These are phyloP conservation scores for Apophysomyces elegans DNA, from an alignment of 371 early-diverging fungal species.

Conservation along the genomic window DNA sequence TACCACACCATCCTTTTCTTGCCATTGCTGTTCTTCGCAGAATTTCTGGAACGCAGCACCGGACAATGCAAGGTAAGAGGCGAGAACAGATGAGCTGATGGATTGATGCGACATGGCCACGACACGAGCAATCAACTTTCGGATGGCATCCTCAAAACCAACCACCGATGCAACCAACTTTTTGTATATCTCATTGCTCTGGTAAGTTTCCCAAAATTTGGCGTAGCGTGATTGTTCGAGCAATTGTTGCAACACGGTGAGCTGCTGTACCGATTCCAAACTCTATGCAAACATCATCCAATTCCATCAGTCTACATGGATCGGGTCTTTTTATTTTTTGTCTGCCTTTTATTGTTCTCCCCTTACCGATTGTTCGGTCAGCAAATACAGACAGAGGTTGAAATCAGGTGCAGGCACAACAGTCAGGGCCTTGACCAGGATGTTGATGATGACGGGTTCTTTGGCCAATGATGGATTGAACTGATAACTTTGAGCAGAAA, in stretches of 20 bases:
- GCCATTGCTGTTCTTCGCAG: constrained; percentile 71
- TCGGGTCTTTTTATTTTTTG: no score
- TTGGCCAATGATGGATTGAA: constrained; percentile 85
- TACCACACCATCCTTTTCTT: constrained; percentile 62
- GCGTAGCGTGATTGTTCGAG: constrained; percentile 81
- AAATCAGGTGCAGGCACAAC: constrained; percentile 89
- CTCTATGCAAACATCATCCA: constrained; percentile 25
- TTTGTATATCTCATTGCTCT: constrained; percentile 52
- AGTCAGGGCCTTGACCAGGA: constrained; percentile 83
- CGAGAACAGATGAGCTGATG: constrained; percentile 60
- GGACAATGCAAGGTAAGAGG: constrained; percentile 70
- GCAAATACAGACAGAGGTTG: constrained; percentile 84
- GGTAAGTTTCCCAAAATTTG: constrained; percentile 77
- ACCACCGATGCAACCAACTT: constrained; percentile 66
- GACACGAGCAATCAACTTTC: constrained; percentile 72
- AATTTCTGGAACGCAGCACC: constrained; percentile 69
- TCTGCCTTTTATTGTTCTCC: background rate
- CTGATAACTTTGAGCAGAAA: constrained; percentile 65
- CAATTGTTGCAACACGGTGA: constrained; percentile 76
- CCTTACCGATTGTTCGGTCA: constrained; percentile 74
- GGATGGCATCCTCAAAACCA: constrained; percentile 78
- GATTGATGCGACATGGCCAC: constrained; percentile 84
- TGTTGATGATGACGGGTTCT: constrained; percentile 69
- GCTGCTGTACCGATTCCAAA: constrained; percentile 63
- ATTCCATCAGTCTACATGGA: no score